A percentile compares a stretch with the other conserved stretches of the same genome.
These are phyloP conservation scores for Nitzschia sp. DNA, from an alignment of 108 stramenopile genomes.

Conservation along the genomic window DNA sequence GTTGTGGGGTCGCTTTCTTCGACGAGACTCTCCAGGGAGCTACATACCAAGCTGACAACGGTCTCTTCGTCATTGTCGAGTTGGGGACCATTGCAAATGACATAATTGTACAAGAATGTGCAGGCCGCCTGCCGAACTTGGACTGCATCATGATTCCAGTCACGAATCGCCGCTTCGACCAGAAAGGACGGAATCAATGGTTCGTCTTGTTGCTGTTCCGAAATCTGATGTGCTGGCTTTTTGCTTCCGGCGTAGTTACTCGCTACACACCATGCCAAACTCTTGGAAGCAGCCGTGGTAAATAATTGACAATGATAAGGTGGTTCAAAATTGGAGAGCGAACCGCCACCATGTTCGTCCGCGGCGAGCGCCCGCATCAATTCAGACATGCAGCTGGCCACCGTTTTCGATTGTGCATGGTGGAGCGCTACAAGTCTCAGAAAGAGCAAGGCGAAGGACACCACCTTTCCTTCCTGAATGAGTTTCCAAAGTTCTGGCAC, in stretches of 20 bases:
- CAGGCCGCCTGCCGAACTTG: conserved; percentile 53
- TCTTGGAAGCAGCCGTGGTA: not conserved
- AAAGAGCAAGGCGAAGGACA: conserved; percentile 59
- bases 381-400: not conserved
- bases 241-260: conserved; percentile 4
- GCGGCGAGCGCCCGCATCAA: not conserved
- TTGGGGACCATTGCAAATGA: conserved; percentile 5
- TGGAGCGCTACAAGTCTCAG: conserved; percentile 56
- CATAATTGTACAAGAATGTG: conserved; percentile 65
- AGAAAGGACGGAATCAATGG: not conserved
- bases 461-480: not conserved
- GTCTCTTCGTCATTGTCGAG: conserved; percentile 44
- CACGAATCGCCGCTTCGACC: not conserved
- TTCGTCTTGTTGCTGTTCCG: not conserved
- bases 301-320: conserved; percentile 4
- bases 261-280: conserved; percentile 23
- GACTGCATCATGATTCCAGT: conserved; percentile 3
- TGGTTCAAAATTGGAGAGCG: not conserved
- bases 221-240: not conserved
- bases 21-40: conserved; percentile 46
- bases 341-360: not conserved
- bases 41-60: conserved; percentile 54
- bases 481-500: conserved; percentile 3
- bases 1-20: conserved; percentile 55
- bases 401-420: not conserved